Evolutionary conservation across 768 basidiomycete genomes (phyloP), one percentile per base, ranked within the genome.

Genomic region (Exsudoporus frostii): DNA sequence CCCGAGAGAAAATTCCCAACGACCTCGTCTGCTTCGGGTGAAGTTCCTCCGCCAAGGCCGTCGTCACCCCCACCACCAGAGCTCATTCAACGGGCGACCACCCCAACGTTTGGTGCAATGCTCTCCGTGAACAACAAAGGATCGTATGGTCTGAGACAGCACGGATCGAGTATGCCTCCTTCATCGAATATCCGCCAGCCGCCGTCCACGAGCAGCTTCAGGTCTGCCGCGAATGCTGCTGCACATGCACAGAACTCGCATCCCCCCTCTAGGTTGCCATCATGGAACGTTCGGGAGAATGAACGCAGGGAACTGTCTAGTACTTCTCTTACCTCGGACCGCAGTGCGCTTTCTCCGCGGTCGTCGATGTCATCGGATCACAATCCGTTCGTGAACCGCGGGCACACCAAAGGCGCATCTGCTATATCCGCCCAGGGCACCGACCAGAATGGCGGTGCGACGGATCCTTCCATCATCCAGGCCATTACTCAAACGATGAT

Each of bases 401-500:
- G 73, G 45, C 72, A 74, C 51, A 55, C 51, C 46, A 64, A 66
- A 24, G 71, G 60, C 10, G 64, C 66, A 8, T 78, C 81, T 42
- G 67, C 71, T 34, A 76, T 76, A 19, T 79, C 80, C n/a, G 72
- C 75, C 50, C 79, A 75, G 51, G 54, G 32, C 20, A 47, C 44
- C 20, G 69, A 70, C 19, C 60, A 58, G 32, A 59, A 51, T 20
- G 53, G 61, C 13, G 78, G 76, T 41, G 73, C 85, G 19, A 97
- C 96, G 25, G 96, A 99, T 65, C 95, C 94, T 4, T 73, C 78
- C 2, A 74, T 97, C 64, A 97, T 98, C 59, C 96, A 98, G 67
- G 89, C 95, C 1, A 98, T 98, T 61, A 99, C 97, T 15, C 96
- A 98, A 77, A 97, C 95, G 22, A 99, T 99, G 97, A 98, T 98